Percentiles rank a stretch among this genome's conserved stretches.
Evolutionary conservation across 495 filamentous ascomycete genomes (phyloP).

Genomic region (Aspergillus coremiiformis): DNA sequence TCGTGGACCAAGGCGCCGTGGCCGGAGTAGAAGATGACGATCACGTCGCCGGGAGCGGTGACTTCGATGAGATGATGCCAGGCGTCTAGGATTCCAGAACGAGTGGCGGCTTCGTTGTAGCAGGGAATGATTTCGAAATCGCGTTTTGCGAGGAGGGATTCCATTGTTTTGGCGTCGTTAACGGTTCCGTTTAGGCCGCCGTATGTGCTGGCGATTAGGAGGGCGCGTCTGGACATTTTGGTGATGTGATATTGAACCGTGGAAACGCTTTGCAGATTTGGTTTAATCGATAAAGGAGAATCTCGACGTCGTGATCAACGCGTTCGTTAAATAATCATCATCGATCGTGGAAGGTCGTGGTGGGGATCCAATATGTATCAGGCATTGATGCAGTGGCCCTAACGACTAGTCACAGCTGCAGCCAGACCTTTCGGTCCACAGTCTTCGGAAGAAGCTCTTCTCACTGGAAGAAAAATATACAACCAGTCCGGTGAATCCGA

Average conservation of each 20-base stretch:
- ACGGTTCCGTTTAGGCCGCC: not conserved
- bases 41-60: not conserved
- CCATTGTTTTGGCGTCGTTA: not conserved
- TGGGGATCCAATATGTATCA: not conserved
- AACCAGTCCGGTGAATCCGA: too few relatives aligned
- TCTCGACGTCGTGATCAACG: too few relatives aligned
- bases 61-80: not conserved
- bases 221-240: not conserved
- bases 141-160: not conserved
- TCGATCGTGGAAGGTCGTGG: too few relatives aligned
- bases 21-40: constrained; percentile 6
- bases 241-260: too few relatives aligned
- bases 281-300: too few relatives aligned
- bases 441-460: too few relatives aligned
- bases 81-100: not conserved
- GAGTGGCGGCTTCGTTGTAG: not conserved
- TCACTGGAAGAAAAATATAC: too few relatives aligned
- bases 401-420: not conserved
- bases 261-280: too few relatives aligned
- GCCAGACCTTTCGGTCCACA: not conserved
- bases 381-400: not conserved
- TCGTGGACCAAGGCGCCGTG: constrained; percentile 1
- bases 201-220: not conserved
- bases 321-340: too few relatives aligned
- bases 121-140: not conserved